Base-by-base conservation (phyloP, 352 stramenopile species). In the Bremia lactucae region DNA sequence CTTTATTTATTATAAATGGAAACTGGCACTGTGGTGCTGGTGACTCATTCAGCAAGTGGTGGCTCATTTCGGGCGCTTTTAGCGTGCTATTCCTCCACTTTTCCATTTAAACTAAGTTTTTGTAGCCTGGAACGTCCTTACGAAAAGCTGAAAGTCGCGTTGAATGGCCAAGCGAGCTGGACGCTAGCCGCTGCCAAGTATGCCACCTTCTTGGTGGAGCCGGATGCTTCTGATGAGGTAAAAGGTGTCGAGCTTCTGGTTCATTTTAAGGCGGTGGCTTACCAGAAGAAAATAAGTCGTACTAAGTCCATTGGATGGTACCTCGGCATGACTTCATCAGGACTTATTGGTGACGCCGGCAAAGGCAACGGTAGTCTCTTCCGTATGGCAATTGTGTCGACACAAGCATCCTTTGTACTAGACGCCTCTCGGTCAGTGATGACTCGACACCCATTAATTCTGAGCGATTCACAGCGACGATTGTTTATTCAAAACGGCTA, bases 401-500 rank as follows among this genome's bases (percentile, higher is more conserved):
- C 41, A 6, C 69, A 63, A 2, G 66, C 64, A 2, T 60, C 63
- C 3, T 82, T 87, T 25, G 52, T 60, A 9, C 28, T 87, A 18
- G 60, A 86, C 20, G 36, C 52, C 6, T 39, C 49, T 0, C 48
- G 59, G 5, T 83, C 37, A 19, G 53, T 45, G 51, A 60, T 64
- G 14, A 26, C 35, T 6, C 23, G 42, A 14, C 44, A 40, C 14
- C 31, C 52, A 7, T 72, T 61, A 0, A 49, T 70, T 6, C 48
- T 90, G 28, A 71, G 56, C 16, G 55, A 76, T 15, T 83, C 71
- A 0, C 78, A 90, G 39, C 62, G 65, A 43, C 66, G 49, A 9
- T 62, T 60, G 15, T 90, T 90, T 52, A 78, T 81, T 49, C 61
- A 66, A 33, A 71, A 90, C 22, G 78, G 78, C n/a, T 87, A 69